Conservation (phyloP, 2,329 filamentous ascomycete species). For the Aspergillus chevalieri region DNA sequence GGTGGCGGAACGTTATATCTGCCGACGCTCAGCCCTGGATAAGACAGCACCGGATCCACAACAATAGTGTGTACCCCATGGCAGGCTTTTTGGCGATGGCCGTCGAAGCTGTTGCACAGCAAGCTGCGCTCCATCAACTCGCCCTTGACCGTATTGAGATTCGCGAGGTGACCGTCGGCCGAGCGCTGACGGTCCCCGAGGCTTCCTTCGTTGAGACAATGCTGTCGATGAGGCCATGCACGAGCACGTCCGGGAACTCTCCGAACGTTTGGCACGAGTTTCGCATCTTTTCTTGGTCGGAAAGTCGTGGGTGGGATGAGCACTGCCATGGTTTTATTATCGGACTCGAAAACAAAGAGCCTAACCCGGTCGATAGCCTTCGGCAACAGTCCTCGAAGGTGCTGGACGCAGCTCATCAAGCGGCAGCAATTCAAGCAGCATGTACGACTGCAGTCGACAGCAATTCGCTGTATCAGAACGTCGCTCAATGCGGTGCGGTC, state of each 20-base stretch:
- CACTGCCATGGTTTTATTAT: conserved; percentile 19
- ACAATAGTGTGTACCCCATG: conserved; percentile 17
- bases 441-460: neutral
- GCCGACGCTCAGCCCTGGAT: conserved; percentile 22
- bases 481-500: conserved; percentile 43
- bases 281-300: conserved; percentile 20
- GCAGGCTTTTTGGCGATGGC: conserved; percentile 27
- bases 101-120: conserved; percentile 27
- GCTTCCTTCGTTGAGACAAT: conserved; percentile 46
- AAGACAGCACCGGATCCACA: conserved; percentile 29
- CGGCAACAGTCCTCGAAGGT: neutral
- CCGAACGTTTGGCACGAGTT: conserved; percentile 21
- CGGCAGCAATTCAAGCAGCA: neutral
- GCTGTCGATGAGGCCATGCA: conserved; percentile 37
- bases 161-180: conserved; percentile 42
- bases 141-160: conserved; percentile 42
- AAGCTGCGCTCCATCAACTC: conserved; percentile 18
- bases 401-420: neutral
- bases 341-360: neutral
- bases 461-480: conserved; percentile 39
- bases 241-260: conserved; percentile 30
- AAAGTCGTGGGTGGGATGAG: conserved; percentile 20
- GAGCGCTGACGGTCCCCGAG: conserved; percentile 45
- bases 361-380: neutral
- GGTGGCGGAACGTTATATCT: conserved; percentile 22